phyloP scores from a whole-genome alignment of 192 early-diverging fungal species.

The Coemansia sp. region DNA sequence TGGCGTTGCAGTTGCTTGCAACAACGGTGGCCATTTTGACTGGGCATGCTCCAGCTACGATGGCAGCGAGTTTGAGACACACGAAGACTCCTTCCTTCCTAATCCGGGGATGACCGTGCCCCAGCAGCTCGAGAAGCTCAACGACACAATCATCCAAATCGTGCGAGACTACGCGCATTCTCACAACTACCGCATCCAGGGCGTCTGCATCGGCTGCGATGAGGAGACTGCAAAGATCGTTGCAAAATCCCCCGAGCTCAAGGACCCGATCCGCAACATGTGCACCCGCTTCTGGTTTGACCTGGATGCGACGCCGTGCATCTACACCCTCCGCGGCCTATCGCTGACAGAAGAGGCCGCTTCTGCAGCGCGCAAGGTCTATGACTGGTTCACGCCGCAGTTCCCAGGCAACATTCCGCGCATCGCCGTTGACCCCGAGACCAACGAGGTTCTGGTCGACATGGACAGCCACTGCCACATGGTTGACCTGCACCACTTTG shows the following conservation, averaged over 20 bases:
- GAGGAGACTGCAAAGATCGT: constrained; percentile 48
- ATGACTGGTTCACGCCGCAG: constrained; percentile 70
- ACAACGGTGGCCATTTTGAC: constrained; percentile 33
- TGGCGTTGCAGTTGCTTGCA: constrained; percentile 45
- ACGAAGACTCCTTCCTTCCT: constrained; percentile 51
- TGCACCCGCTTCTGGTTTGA: constrained; percentile 69
- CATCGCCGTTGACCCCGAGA: constrained; percentile 60
- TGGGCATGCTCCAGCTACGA: constrained; percentile 72
- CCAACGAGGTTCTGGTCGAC: constrained; percentile 72
- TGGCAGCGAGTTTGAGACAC: constrained; percentile 63
- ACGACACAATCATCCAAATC: constrained; percentile 54
- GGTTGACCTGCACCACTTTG: constrained; percentile 64
- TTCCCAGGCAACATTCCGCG: constrained; percentile 73
- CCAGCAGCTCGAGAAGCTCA: constrained; percentile 52
- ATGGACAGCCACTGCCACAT: constrained; percentile 70
- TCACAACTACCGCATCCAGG: constrained; percentile 68
- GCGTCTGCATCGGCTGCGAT: constrained; percentile 61
- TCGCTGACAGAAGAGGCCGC: constrained; percentile 68
- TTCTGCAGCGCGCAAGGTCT: constrained; percentile 70
- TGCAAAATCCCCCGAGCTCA: constrained; percentile 39
- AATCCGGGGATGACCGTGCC: constrained; percentile 14
- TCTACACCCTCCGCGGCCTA: constrained; percentile 63
- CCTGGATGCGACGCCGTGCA: constrained; percentile 71
- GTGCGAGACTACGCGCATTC: constrained; percentile 57
- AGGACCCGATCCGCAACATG: constrained; percentile 42